These are phyloP conservation scores for Millerozyma acaciae DNA, from an alignment of 805 yeast genomes.

Conservation along the genomic window DNA sequence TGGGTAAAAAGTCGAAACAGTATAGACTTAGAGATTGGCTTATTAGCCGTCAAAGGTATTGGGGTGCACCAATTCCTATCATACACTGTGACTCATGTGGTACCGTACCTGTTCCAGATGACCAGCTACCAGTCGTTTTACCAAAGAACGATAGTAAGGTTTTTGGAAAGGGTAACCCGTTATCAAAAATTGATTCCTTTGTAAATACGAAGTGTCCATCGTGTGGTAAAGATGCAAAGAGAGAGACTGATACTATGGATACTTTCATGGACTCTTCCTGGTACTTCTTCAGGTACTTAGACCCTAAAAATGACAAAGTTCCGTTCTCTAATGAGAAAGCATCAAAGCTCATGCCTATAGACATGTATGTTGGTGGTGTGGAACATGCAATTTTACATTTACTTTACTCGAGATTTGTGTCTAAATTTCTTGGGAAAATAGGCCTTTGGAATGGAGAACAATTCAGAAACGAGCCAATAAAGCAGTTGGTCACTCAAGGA, in stretches of 20 bases:
- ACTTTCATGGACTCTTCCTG: slow-evolving; percentile 97
- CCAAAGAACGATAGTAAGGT: slow-evolving; percentile 59
- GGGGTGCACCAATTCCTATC: slow-evolving; percentile 99
- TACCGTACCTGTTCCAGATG: slow-evolving; percentile 85
- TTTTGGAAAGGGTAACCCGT: slow-evolving; percentile 58
- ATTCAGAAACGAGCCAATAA: slow-evolving; percentile 74
- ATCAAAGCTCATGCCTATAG: slow-evolving; percentile 67
- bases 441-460: slow-evolving; percentile 66
- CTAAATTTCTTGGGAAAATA: slow-evolving; percentile 67
- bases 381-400: slow-evolving; percentile 96
- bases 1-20: slow-evolving; percentile 50
- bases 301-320: slow-evolving; percentile 53
- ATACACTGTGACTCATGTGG: slow-evolving; percentile 87
- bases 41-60: slow-evolving; percentile 88
- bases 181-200: slow-evolving; percentile 64
- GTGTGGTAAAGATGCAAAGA: slow-evolving; percentile 56
- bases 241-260: slow-evolving; percentile 98
- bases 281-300: slow-evolving; percentile 86
- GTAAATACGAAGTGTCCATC: slow-evolving; percentile 75
- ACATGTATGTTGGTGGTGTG: slow-evolving; percentile 89
- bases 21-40: slow-evolving; percentile 88
- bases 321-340: slow-evolving; percentile 56
- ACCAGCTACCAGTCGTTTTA: slow-evolving; percentile 75
- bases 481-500: slow-evolving; percentile 82
- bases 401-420: slow-evolving; percentile 77